These are phyloP conservation scores for Gracilariopsis chorda DNA, from an alignment of 23 red algal species.

Conservation along the genomic window DNA sequence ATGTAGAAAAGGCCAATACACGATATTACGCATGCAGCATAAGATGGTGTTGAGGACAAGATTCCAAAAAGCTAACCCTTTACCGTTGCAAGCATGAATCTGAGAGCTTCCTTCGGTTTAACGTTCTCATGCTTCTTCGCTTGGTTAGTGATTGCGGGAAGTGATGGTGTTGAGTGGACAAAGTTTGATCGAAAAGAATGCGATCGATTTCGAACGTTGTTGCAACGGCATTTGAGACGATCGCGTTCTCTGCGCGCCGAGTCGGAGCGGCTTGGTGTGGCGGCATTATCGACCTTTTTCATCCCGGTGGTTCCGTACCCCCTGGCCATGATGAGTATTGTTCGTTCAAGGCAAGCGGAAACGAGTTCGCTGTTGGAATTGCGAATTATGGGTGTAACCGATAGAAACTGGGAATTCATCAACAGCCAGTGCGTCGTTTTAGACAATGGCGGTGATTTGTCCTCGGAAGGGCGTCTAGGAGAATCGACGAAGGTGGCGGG, in stretches of 20 bases:
- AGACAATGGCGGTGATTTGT: not conserved
- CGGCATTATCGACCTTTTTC: not conserved
- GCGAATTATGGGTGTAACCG: not conserved
- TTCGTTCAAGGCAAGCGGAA: conserved; percentile 1
- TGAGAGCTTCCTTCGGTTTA: no score
- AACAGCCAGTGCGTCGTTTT: not conserved
- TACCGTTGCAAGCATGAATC: no score
- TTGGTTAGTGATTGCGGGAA: not conserved
- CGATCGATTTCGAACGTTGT: not conserved
- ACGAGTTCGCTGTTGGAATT: not conserved
- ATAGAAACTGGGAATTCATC: conserved; percentile 10
- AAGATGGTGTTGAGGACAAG: no score
- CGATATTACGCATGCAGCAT: no score
- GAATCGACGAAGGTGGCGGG: not conserved
- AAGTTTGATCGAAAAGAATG: conserved; percentile 12
- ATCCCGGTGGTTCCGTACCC: conserved; percentile 6
- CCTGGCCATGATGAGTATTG: not conserved
- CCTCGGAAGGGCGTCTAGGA: not conserved
- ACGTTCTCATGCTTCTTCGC: no score
- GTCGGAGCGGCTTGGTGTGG: not conserved
- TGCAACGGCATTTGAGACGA: not conserved
- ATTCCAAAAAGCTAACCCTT: no score
- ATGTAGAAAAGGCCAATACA: no score
- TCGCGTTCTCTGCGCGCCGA: not conserved
- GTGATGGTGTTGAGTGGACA: no score